A percentile compares a stretch with the other conserved stretches of the same genome.
These are phyloP conservation scores for Fusarium domesticum DNA, from an alignment of 2,329 filamentous ascomycete species.

Conservation along the genomic window DNA sequence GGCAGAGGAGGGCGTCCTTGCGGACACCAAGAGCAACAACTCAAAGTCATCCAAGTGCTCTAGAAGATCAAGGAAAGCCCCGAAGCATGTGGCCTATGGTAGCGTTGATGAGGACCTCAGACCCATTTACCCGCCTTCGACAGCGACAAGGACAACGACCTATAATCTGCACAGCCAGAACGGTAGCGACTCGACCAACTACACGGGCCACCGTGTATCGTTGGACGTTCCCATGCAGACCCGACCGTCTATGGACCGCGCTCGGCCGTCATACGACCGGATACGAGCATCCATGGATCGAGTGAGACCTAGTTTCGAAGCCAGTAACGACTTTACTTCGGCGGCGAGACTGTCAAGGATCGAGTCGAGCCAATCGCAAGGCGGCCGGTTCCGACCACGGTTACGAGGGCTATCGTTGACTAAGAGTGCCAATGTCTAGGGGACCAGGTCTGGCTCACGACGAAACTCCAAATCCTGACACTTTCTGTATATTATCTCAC, in stretches of 20 bases:
- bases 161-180: constrained; percentile 83
- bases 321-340: constrained; percentile 85
- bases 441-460: constrained; percentile 4
- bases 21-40: constrained; percentile 34
- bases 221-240: constrained; percentile 46
- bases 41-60: constrained; percentile 60
- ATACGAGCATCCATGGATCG: constrained; percentile 85
- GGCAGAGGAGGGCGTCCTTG: constrained; percentile 37
- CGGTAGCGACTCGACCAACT: constrained; percentile 91
- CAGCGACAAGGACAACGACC: constrained; percentile 69
- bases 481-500: constrained; percentile 32
- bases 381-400: constrained; percentile 35
- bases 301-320: constrained; percentile 78
- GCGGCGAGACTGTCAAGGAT: constrained; percentile 80
- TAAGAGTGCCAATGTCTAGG: constrained; percentile 40
- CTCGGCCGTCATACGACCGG: constrained; percentile 83
- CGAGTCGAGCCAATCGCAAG: constrained; percentile 65
- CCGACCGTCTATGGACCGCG: constrained; percentile 62
- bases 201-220: constrained; percentile 65
- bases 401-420: constrained; percentile 44
- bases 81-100: constrained; percentile 56
- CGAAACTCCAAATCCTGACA: constrained; percentile 17
- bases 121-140: constrained; percentile 90
- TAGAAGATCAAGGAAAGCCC: constrained; percentile 40
- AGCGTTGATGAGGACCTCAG: constrained; percentile 82